Base-by-base conservation (phyloP, 2,329 filamentous ascomycete genomes). In the Monosporascus sp. region DNA sequence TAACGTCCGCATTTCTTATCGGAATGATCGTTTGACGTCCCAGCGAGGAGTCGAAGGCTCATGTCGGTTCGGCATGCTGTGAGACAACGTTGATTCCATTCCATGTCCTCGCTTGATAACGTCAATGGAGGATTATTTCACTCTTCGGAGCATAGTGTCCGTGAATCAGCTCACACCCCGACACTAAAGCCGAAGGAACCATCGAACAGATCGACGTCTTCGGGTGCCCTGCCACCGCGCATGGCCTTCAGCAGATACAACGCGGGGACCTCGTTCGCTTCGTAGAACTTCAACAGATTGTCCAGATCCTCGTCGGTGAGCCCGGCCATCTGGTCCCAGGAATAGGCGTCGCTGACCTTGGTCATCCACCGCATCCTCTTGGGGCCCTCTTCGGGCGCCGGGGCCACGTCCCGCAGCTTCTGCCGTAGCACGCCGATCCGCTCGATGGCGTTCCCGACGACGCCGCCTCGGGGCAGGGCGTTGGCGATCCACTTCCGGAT, bases 331-430 rank as follows among this genome's bases (percentile, higher is more conserved):
- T 97, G 88, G 56, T 95, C 87, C 69, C 95, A 83, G 51, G 80
- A 86, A 78, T 93, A 97, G 37, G 85, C 79, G 62, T 97, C 91
- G 73, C 92, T 97, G 37, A 97, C 90, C 59, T 84, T 87, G 48
- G 86, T 91, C 89, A 97, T 97, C 91, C 92, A 97, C 60, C 86
- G 81, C 93, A 97, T 97, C 55, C 93, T 79, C 76, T 91, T 95
- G 1, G 88, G 85, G 0, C 91, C 88, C 54, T 95, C 88, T 50
- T 87, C 85, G 2, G 77, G 71, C 8, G 77, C 76, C 0, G 93
- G 91, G 3, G 90, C 92, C 31, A 92, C 71, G 66, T 85, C 84
- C 55, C 94, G 81, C 65, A 99, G 73, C 75, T 88, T 93, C 67
- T 82, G 83, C 60, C 94, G 82, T 64, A 99, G 73, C 65, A 82